These are phyloP conservation scores for Mollisiaceae sp. DNA, from an alignment of 2,329 filamentous ascomycete species.

Conservation along the genomic window DNA sequence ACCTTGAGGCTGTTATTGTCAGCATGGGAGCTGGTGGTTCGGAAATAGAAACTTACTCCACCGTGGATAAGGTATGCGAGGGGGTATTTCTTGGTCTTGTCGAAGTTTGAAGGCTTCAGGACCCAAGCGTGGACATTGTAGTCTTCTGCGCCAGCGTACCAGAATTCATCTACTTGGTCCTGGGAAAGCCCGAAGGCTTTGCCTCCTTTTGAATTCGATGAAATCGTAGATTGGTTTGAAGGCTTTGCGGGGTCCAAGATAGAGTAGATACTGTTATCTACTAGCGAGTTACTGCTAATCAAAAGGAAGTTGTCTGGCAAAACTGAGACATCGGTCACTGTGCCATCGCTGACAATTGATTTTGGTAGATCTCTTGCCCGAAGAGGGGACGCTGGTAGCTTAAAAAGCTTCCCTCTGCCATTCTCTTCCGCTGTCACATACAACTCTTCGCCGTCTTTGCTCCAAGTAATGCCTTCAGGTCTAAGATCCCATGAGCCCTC, in stretches of 20 bases:
- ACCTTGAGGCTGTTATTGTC: constrained; percentile 37
- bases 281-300: constrained; percentile 68
- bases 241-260: constrained; percentile 52
- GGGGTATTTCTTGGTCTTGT: constrained; percentile 74
- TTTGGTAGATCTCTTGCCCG: constrained; percentile 55
- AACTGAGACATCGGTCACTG: constrained; percentile 57
- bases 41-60: constrained; percentile 49
- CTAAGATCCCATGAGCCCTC: constrained; percentile 65
- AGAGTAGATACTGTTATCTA: constrained; percentile 74
- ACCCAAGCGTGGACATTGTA: constrained; percentile 70
- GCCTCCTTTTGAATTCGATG: constrained; percentile 69
- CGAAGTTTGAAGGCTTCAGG: constrained; percentile 70
- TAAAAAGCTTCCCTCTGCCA: constrained; percentile 67
- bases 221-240: constrained; percentile 50
- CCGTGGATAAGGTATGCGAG: constrained; percentile 82
- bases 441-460: constrained; percentile 63
- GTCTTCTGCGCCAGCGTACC: constrained; percentile 66
- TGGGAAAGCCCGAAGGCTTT: constrained; percentile 68
- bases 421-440: constrained; percentile 77
- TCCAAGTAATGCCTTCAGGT: constrained; percentile 63
- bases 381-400: constrained; percentile 59
- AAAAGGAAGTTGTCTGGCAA: constrained; percentile 61
- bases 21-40: not conserved
- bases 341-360: constrained; percentile 58
- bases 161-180: constrained; percentile 69